phyloP scores from a whole-genome alignment of 371 early-diverging fungal species.

The Mucor piriformis region DNA sequence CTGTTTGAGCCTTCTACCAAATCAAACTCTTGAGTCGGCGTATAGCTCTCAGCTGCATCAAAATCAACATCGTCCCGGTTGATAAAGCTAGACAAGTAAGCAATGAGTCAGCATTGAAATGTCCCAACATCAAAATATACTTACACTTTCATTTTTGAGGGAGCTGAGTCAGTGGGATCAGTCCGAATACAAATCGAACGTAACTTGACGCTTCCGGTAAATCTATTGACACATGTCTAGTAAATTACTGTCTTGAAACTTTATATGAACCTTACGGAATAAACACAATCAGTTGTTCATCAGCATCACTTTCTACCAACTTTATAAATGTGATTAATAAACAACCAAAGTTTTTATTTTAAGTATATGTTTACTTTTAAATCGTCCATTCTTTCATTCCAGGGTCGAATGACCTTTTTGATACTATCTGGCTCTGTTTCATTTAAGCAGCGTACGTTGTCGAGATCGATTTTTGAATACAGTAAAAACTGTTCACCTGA shows the following conservation, averaged over 20 bases:
- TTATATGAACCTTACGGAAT: slow-evolving; percentile 70
- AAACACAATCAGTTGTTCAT: slow-evolving; percentile 86
- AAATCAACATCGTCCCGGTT: slow-evolving; percentile 93
- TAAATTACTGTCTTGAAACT: not conserved
- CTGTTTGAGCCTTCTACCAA: slow-evolving; percentile 61
- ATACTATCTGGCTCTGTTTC: slow-evolving; percentile 72
- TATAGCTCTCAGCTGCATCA: slow-evolving; percentile 72
- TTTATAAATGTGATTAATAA: slow-evolving; percentile 20
- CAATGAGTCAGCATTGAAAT: not conserved
- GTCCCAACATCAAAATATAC: not conserved
- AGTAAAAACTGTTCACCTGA: slow-evolving; percentile 78
- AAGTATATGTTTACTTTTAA: slow-evolving; percentile 47
- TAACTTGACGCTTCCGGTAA: slow-evolving; percentile 88
- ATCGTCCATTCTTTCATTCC: slow-evolving; percentile 78
- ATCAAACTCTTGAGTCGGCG: slow-evolving; percentile 81
- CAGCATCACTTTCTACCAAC: slow-evolving; percentile 85
- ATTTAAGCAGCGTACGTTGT: slow-evolving; percentile 82
- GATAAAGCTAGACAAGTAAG: slow-evolving; percentile 63
- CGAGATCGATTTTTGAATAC: slow-evolving; percentile 79
- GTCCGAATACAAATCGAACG: slow-evolving; percentile 84
- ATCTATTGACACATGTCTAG: slow-evolving; percentile 43
- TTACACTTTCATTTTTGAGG: slow-evolving; percentile 79
- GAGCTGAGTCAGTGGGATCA: slow-evolving; percentile 68
- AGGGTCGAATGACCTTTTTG: slow-evolving; percentile 83
- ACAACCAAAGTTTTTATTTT: not conserved